phyloP scores from a whole-genome alignment of 805 yeast genomes.

The Ogataea philodendri region DNA sequence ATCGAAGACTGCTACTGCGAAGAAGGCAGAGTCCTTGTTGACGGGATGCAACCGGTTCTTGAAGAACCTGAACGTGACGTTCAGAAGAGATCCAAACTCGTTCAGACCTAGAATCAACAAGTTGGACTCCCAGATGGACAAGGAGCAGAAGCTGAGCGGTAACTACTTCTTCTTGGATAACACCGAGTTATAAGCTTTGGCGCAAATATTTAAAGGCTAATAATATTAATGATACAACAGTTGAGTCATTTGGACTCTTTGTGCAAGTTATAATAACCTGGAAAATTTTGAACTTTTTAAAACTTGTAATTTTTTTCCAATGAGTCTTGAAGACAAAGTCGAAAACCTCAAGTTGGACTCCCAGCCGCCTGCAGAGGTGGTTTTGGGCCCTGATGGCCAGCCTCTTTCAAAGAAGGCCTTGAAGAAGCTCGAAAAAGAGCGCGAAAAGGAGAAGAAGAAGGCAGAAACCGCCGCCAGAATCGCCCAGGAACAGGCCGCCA shows the following conservation, averaged over 20 bases:
- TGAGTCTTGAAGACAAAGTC: conserved; percentile 26
- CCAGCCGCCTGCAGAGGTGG: conserved; percentile 20
- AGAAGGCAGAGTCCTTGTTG: conserved; percentile 85
- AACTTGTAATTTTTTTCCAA: conserved; percentile 4
- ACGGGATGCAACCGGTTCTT: conserved; percentile 97
- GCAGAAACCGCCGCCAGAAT: conserved; percentile 88
- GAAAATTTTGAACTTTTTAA: conserved; percentile 2
- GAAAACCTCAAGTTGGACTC: conserved; percentile 24
- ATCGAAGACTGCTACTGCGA: conserved; percentile 80
- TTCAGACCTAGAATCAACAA: conserved; percentile 99
- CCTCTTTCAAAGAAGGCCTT: conserved; percentile 92
- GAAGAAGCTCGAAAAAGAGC: conserved; percentile 90
- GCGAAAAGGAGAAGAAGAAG: conserved; percentile 89
- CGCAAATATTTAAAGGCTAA: conserved; percentile 10
- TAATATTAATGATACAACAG: neutral
- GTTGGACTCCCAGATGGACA: conserved; percentile 97
- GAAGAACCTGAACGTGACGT: conserved; percentile 95
- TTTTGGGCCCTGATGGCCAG: conserved; percentile 61
- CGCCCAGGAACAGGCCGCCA: conserved; percentile 83
- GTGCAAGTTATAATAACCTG: too few species aligned
- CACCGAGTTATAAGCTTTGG: conserved; percentile 35
- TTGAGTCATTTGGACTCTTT: conserved; percentile 1
- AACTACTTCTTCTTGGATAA: conserved; percentile 95
- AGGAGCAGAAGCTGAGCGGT: conserved; percentile 89
- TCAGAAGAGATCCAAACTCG: conserved; percentile 98